Conservation (phyloP, 2,329 filamentous ascomycete species). For the Leptosphaerulina australis region DNA sequence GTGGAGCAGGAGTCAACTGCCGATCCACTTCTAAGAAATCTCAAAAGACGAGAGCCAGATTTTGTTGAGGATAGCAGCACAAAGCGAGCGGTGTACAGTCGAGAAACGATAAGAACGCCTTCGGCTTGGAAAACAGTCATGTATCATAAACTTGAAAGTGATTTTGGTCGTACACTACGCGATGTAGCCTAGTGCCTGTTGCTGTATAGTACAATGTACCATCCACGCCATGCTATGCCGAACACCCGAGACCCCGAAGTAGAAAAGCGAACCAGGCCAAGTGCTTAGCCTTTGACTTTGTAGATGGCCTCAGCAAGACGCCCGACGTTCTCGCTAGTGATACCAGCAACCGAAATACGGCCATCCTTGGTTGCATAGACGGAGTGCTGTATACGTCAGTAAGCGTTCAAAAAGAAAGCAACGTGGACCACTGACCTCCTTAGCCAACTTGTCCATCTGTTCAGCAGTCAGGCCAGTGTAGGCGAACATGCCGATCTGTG, state of each 20-base stretch:
- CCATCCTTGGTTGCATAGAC: constrained; percentile 97
- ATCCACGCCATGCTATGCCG: constrained; percentile 27
- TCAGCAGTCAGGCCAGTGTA: constrained; percentile 91
- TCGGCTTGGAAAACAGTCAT: neutral
- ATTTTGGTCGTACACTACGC: constrained; percentile 13
- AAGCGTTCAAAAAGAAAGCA: neutral
- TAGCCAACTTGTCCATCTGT: constrained; percentile 89
- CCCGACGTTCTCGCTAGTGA: constrained; percentile 78
- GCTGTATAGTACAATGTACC: constrained; percentile 30
- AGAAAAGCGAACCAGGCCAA: constrained; percentile 3
- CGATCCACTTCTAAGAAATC: constrained; percentile 1
- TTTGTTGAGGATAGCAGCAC: neutral
- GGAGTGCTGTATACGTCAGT: constrained; percentile 66
- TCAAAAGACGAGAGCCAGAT: neutral
- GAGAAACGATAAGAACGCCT: neutral
- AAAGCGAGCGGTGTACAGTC: neutral
- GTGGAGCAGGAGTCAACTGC: neutral
- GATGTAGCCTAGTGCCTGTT: constrained; percentile 14
- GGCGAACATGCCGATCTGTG: constrained; percentile 97
- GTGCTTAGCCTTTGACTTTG: constrained; percentile 71
- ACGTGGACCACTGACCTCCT: constrained; percentile 65
- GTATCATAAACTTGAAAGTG: constrained; percentile 1
- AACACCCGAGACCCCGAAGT: constrained; percentile 14
- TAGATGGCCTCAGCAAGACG: constrained; percentile 83
- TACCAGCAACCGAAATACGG: constrained; percentile 83